Percentiles rank a stretch among this genome's conserved stretches.
Conservation (phyloP, 306 rosid species). For the Vigna mungo region DNA sequence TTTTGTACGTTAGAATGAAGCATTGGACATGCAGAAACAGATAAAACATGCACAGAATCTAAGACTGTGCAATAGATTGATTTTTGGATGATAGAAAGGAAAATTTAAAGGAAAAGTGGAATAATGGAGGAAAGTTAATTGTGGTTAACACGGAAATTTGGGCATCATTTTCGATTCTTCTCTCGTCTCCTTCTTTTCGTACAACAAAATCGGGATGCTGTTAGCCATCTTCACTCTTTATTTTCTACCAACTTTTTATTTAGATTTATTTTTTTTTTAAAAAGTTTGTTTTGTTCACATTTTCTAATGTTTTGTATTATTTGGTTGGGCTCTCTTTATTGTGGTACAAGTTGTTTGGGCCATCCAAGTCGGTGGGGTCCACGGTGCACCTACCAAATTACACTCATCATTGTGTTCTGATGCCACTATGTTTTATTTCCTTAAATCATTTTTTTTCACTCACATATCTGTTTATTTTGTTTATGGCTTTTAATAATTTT, state of each 20-base stretch:
- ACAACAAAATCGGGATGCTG: not conserved
- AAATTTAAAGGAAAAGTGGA: not conserved
- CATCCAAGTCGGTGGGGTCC: not conserved
- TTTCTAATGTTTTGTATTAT: not conserved
- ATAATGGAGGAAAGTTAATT: not conserved
- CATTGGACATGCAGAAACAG: not conserved
- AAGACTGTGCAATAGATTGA: not conserved
- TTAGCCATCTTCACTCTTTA: not conserved
- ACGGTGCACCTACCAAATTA: not conserved
- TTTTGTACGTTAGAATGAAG: not conserved
- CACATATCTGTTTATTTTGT: too few relatives aligned
- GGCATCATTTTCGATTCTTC: slow-evolving; percentile 49
- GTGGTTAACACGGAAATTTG: slow-evolving; percentile 42
- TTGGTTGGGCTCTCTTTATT: not conserved
- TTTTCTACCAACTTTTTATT: not conserved
- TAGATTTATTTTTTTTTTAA: not conserved
- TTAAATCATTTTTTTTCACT: too few relatives aligned
- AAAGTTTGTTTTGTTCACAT: not conserved
- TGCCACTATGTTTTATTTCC: too few relatives aligned
- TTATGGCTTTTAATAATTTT: too few relatives aligned
- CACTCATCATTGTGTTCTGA: too few relatives aligned
- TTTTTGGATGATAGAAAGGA: not conserved
- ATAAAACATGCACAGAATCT: not conserved
- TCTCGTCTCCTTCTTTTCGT: not conserved
- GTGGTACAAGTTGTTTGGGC: not conserved